These are phyloP conservation scores for Suhomyces terraborum DNA, from an alignment of 1,139 yeast species.

Conservation along the genomic window DNA sequence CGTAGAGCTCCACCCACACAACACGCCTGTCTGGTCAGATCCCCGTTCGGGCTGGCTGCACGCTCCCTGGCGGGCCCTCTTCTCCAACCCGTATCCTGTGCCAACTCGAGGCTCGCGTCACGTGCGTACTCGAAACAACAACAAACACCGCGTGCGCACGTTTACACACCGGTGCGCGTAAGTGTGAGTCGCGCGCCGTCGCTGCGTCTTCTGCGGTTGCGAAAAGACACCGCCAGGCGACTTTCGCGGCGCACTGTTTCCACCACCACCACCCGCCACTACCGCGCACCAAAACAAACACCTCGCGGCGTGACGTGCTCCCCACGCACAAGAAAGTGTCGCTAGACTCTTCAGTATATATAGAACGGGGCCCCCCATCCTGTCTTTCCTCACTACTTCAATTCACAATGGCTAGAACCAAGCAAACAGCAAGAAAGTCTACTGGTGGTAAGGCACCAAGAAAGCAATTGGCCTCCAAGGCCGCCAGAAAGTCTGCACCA, in stretches of 20 bases:
- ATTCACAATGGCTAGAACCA: constrained; percentile 89
- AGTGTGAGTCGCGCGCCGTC: neutral
- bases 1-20: too few relatives aligned
- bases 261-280: neutral
- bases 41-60: neutral
- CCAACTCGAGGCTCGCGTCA: too few relatives aligned
- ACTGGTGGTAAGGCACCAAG: constrained; percentile 99
- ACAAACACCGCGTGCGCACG: neutral
- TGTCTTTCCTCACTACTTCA: constrained; percentile 7
- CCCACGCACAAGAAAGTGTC: too few relatives aligned
- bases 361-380: constrained; percentile 1
- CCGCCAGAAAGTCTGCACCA: constrained; percentile 98
- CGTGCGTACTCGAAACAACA: neutral
- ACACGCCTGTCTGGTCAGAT: too few relatives aligned
- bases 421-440: constrained; percentile 98
- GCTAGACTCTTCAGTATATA: too few relatives aligned
- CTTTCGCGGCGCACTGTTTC: too few relatives aligned
- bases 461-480: constrained; percentile 98
- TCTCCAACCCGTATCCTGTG: neutral
- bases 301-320: constrained; percentile 1
- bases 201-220: constrained; percentile 9
- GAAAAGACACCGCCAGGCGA: constrained; percentile 8
- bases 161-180: constrained; percentile 7
- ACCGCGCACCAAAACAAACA: constrained; percentile 2
- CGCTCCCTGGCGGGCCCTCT: neutral